Percentiles rank a stretch among this genome's conserved stretches.
These are phyloP conservation scores for Petunia hybrid DNA, from an alignment of 305 asterid species.

Conservation along the genomic window DNA sequence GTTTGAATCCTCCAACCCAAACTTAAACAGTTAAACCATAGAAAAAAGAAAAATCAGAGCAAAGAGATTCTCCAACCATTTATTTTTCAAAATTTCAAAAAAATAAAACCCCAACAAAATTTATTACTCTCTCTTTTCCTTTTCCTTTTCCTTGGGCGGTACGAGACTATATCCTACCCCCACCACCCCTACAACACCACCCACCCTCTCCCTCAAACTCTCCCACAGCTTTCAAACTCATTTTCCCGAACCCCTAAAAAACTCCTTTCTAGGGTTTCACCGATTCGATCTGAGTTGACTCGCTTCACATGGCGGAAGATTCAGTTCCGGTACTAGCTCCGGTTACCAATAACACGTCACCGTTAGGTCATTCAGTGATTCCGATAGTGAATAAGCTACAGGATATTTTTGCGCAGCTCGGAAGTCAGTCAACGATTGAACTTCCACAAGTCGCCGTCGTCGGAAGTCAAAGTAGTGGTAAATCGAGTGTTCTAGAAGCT, in stretches of 20 bases:
- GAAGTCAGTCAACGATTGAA: constrained; percentile 90
- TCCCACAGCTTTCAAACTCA: constrained; percentile 2
- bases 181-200: not conserved
- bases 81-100: not conserved
- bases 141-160: constrained; percentile 34
- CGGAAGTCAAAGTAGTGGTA: constrained; percentile 99
- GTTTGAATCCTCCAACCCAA: no score
- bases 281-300: constrained; percentile 29
- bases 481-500: constrained; percentile 96
- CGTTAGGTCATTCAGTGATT: constrained; percentile 81
- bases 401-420: constrained; percentile 90
- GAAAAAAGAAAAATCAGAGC: no score
- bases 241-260: not conserved
- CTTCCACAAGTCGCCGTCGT: constrained; percentile 98
- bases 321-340: constrained; percentile 41
- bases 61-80: no score
- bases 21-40: no score
- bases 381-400: constrained; percentile 93
- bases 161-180: constrained; percentile 18
- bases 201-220: not conserved
- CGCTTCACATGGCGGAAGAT: constrained; percentile 65
- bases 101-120: not conserved
- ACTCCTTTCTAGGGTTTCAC: constrained; percentile 33
- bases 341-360: constrained; percentile 43
- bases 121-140: not conserved